phyloP scores from a whole-genome alignment of 1,284 basidiomycete species.

The Afroboletus lepidellus region DNA sequence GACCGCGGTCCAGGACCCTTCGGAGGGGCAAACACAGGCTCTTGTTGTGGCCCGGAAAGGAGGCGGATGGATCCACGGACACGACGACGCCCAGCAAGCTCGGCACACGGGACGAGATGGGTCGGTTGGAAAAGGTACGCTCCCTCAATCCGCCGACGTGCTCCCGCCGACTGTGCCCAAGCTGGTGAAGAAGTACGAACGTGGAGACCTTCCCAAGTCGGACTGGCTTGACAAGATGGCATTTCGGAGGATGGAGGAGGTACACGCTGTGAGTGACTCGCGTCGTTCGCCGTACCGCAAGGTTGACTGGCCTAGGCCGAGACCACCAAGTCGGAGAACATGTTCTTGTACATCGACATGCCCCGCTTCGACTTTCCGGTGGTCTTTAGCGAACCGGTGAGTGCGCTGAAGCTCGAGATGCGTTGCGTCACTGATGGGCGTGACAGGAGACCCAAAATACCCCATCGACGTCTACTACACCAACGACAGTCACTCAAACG shows the following conservation, averaged over 20 bases:
- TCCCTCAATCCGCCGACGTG: background rate
- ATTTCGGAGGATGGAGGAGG: constrained; percentile 91
- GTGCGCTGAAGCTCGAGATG: constrained; percentile 21
- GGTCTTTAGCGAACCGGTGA: constrained; percentile 88
- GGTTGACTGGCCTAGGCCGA: constrained; percentile 56
- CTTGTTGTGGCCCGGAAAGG: constrained; percentile 76
- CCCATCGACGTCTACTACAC: constrained; percentile 38
- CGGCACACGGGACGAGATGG: constrained; percentile 85
- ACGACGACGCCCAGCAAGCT: constrained; percentile 86
- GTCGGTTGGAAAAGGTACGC: constrained; percentile 84
- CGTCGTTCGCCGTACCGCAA: background rate
- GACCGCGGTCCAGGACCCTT: constrained; percentile 64
- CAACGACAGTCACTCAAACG: constrained; percentile 39
- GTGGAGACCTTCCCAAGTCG: constrained; percentile 89
- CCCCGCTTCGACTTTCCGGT: constrained; percentile 98
- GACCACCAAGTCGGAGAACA: constrained; percentile 82
- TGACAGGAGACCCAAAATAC: constrained; percentile 37
- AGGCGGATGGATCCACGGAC: constrained; percentile 84
- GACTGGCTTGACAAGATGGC: constrained; percentile 96
- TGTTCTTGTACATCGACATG: constrained; percentile 93
- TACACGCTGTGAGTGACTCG: constrained; percentile 71
- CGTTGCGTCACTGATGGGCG: constrained; percentile 4
- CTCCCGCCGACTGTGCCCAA: constrained; percentile 30
- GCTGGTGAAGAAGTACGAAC: constrained; percentile 95
- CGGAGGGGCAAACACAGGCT: constrained; percentile 90